Conservation (phyloP, 2,329 filamentous ascomycete genomes). For the Hymenotorrendiella dingleyae region DNA sequence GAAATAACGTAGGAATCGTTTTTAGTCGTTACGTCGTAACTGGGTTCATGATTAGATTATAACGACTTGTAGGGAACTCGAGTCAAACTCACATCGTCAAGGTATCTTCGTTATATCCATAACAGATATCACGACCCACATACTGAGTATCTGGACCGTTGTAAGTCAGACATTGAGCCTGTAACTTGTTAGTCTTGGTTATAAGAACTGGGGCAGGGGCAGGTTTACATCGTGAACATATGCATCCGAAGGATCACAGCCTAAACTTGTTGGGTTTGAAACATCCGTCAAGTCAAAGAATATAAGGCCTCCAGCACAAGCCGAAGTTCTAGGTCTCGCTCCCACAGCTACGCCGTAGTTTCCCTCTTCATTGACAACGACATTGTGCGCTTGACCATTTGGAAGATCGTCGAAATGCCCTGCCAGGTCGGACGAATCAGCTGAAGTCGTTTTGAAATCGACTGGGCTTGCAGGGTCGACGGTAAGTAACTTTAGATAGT, state of each 20-base stretch:
- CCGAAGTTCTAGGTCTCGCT: constrained; percentile 24
- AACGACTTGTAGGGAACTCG: too few relatives aligned
- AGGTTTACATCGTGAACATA: constrained; percentile 36
- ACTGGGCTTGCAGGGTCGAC: constrained; percentile 36
- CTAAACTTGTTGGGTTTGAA: constrained; percentile 39
- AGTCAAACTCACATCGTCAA: constrained; percentile 31
- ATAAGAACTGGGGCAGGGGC: too few relatives aligned
- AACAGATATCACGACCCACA: constrained; percentile 10
- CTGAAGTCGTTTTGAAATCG: constrained; percentile 30
- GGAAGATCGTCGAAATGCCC: constrained; percentile 7
- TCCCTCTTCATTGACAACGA: constrained; percentile 23
- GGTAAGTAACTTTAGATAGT: constrained; percentile 36
- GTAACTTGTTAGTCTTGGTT: not conserved
- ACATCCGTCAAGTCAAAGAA: constrained; percentile 44
- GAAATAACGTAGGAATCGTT: constrained; percentile 33
- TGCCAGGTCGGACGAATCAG: not conserved
- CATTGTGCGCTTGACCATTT: constrained; percentile 15
- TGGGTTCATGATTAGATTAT: not conserved
- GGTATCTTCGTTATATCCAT: constrained; percentile 29
- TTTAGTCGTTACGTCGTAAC: constrained; percentile 37
- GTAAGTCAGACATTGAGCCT: constrained; percentile 32
- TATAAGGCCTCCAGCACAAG: constrained; percentile 41
- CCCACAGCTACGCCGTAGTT: constrained; percentile 28
- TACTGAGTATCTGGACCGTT: constrained; percentile 18
- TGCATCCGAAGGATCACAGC: constrained; percentile 41